Percentiles rank a stretch among this genome's conserved stretches.
Evolutionary conservation across 225 moss, liverwort and hornwort species (phyloP).

Genomic region (Anthoceros angustus): DNA sequence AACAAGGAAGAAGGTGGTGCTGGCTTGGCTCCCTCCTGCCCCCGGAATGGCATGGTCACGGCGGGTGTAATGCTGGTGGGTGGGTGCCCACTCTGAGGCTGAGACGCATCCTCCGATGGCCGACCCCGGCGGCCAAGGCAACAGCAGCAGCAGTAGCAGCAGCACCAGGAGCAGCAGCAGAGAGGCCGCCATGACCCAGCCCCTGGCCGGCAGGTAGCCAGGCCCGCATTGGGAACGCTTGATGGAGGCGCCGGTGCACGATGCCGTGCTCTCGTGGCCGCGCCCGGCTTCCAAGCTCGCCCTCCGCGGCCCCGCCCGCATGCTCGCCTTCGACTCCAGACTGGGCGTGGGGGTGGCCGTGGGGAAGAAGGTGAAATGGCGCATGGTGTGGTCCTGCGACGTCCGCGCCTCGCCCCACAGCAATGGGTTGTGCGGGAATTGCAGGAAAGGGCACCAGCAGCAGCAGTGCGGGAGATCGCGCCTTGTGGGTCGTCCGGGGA

Average conservation of each 20-base stretch:
- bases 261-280: neutral
- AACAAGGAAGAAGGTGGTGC: too few relatives aligned
- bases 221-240: neutral
- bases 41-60: too few relatives aligned
- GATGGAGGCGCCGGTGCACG: slow-evolving; percentile 3
- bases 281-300: neutral
- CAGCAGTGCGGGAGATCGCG: too few relatives aligned
- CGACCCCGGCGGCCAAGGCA: too few relatives aligned
- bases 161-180: too few relatives aligned
- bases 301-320: neutral
- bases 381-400: neutral
- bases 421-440: neutral
- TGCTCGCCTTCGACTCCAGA: neutral
- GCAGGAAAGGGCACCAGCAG: neutral
- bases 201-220: too few relatives aligned
- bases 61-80: too few relatives aligned
- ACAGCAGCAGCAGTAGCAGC: too few relatives aligned
- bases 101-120: too few relatives aligned
- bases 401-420: neutral
- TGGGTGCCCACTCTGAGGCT: too few relatives aligned
- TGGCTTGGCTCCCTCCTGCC: too few relatives aligned
- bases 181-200: slow-evolving; percentile 1
- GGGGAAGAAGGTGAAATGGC: slow-evolving; percentile 3
- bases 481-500: too few relatives aligned
- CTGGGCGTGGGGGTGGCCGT: neutral